phyloP scores from a whole-genome alignment of 2,329 filamentous ascomycete species.

The Aphanoascus verrucosus region DNA sequence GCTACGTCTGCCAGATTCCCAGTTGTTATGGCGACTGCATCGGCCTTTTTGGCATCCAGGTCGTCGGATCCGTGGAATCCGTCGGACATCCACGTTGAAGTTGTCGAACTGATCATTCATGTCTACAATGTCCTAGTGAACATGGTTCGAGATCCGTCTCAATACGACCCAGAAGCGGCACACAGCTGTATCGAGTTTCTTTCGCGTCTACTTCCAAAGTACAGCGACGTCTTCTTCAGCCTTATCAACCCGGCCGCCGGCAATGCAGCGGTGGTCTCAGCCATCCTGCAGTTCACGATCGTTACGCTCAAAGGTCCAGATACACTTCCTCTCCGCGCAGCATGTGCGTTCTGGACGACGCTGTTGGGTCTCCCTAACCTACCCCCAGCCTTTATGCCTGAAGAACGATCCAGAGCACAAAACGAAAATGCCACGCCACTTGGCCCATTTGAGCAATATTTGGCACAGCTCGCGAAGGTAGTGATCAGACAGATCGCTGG shows the following conservation, averaged over 20 bases:
- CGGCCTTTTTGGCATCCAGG: constrained; percentile 37
- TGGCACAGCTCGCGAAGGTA: constrained; percentile 31
- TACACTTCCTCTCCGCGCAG: constrained; percentile 38
- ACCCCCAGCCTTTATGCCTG: constrained; percentile 11
- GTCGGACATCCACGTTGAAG: constrained; percentile 26
- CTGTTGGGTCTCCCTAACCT: constrained; percentile 27
- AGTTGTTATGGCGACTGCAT: constrained; percentile 37
- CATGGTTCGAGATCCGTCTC: constrained; percentile 27
- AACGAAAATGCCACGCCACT: constrained; percentile 13
- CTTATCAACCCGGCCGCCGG: constrained; percentile 19
- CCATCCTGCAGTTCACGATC: constrained; percentile 34
- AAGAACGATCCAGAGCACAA: not conserved
- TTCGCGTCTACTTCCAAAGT: constrained; percentile 34
- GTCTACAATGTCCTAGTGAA: constrained; percentile 31
- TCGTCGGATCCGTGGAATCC: constrained; percentile 27
- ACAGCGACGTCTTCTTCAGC: constrained; percentile 30
- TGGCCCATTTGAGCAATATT: constrained; percentile 25
- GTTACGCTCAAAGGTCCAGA: constrained; percentile 33
- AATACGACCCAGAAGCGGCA: constrained; percentile 34
- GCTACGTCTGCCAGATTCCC: constrained; percentile 19
- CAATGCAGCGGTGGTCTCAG: constrained; percentile 24
- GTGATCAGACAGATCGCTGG: constrained; percentile 35
- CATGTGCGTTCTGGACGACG: constrained; percentile 36
- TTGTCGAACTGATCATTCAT: constrained; percentile 29
- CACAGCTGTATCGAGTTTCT: constrained; percentile 39